phyloP scores from a whole-genome alignment of 495 filamentous ascomycete genomes.

The Lasiosphaeris hirsuta region DNA sequence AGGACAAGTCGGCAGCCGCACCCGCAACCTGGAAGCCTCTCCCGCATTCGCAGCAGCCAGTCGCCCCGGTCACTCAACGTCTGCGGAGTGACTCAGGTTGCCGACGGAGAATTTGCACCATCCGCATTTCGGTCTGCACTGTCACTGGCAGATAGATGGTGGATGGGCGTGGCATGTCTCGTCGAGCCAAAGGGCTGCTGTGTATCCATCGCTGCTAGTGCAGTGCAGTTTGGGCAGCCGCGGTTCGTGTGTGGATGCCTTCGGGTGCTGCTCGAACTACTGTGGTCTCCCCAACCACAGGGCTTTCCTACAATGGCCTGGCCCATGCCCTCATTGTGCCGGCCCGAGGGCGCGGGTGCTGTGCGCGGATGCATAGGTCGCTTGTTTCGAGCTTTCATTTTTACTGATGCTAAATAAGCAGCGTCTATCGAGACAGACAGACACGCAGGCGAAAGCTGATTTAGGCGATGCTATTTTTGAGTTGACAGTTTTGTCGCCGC shows the following conservation, averaged over 20 bases:
- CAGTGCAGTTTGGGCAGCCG: too few relatives aligned
- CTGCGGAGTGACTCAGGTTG: neutral
- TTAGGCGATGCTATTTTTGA: slow-evolving; percentile 13
- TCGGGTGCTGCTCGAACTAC: too few relatives aligned
- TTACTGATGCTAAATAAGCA: neutral
- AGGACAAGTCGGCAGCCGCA: neutral
- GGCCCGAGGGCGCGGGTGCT: neutral
- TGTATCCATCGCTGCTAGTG: too few relatives aligned
- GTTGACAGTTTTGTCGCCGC: neutral
- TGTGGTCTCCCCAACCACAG: too few relatives aligned
- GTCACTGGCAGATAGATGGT: slow-evolving; percentile 1
- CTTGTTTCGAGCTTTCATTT: neutral
- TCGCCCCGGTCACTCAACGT: neutral
- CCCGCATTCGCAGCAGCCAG: neutral
- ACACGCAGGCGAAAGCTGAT: neutral
- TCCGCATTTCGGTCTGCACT: neutral
- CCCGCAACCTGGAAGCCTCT: neutral
- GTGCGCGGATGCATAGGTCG: neutral
- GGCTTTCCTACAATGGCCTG: too few relatives aligned
- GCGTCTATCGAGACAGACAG: neutral
- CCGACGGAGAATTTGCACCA: slow-evolving; percentile 1
- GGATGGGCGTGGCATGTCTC: neutral
- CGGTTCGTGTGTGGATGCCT: too few relatives aligned
- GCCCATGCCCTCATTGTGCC: too few relatives aligned
- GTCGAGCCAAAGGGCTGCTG: too few relatives aligned